phyloP scores from a whole-genome alignment of 192 early-diverging fungal species.

The Entrophospora sp. region DNA sequence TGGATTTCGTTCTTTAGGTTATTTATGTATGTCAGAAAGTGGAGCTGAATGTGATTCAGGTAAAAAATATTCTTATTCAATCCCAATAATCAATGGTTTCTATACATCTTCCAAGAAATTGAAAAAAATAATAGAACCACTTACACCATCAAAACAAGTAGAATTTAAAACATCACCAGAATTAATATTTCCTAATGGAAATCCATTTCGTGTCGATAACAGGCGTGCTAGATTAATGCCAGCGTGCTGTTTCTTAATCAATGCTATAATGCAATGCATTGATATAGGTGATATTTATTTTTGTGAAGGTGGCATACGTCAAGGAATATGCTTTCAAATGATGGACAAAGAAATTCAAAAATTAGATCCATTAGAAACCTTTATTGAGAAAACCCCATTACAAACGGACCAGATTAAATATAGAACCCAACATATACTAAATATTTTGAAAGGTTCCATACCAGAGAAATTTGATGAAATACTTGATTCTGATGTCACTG shows the following conservation, averaged over 20 bases:
- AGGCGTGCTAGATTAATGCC: slow-evolving; percentile 48
- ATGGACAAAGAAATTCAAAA: slow-evolving; percentile 27
- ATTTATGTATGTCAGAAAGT: slow-evolving; percentile 37
- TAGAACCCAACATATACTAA: not conserved
- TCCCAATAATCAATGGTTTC: slow-evolving; percentile 50
- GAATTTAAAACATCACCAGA: slow-evolving; percentile 19
- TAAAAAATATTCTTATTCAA: slow-evolving; percentile 29
- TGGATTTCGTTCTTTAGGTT: slow-evolving; percentile 46
- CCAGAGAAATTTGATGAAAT: slow-evolving; percentile 17
- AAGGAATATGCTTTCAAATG: slow-evolving; percentile 42
- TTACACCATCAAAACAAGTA: slow-evolving; percentile 22
- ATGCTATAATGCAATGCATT: slow-evolving; percentile 35
- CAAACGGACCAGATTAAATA: not conserved
- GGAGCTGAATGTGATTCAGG: not conserved
- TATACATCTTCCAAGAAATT: slow-evolving; percentile 34
- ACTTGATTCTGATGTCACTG: slow-evolving; percentile 10
- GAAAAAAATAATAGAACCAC: slow-evolving; percentile 20
- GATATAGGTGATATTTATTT: slow-evolving; percentile 35
- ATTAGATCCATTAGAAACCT: slow-evolving; percentile 34
- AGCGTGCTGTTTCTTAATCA: slow-evolving; percentile 40
- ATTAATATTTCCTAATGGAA: not conserved
- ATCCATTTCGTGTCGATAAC: slow-evolving; percentile 41
- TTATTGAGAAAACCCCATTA: slow-evolving; percentile 1
- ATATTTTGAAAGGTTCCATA: slow-evolving; percentile 18
- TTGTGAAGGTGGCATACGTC: slow-evolving; percentile 51